Evolutionary conservation across 768 basidiomycete genomes (phyloP).

Genomic region (Pleurotus sapidus): DNA sequence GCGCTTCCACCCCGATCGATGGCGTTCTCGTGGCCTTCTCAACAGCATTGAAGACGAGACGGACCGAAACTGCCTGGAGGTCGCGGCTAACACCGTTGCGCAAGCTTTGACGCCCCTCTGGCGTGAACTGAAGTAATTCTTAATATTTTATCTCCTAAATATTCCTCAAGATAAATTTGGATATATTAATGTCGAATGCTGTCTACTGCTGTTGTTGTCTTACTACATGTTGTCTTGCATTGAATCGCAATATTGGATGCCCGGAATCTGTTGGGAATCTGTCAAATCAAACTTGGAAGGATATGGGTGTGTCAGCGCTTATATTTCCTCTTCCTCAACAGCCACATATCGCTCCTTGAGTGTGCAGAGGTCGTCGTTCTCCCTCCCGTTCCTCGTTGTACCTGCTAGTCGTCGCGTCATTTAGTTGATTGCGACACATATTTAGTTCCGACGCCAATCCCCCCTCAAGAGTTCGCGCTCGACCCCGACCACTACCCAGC

Average conservation of each 20-base stretch:
- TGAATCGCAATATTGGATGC: not conserved
- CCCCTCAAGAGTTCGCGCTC: not conserved
- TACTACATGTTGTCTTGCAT: not conserved
- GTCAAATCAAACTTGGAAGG: too few species aligned
- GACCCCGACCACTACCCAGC: not conserved
- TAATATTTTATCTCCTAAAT: not conserved
- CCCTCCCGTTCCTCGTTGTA: too few species aligned
- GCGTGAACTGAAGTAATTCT: slow-evolving; percentile 31
- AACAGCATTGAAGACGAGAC: slow-evolving; percentile 54
- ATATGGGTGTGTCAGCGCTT: not conserved
- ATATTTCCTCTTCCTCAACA: not conserved
- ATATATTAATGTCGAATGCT: too few species aligned
- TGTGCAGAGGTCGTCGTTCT: too few species aligned
- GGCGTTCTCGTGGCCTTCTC: slow-evolving; percentile 66
- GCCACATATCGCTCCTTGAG: too few species aligned
- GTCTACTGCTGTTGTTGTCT: not conserved
- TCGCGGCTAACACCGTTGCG: slow-evolving; percentile 64
- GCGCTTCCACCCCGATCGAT: slow-evolving; percentile 79
- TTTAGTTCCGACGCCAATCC: not conserved
- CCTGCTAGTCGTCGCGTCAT: not conserved
- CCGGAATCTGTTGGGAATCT: too few species aligned
- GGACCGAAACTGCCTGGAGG: slow-evolving; percentile 58
- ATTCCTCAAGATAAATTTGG: too few species aligned
- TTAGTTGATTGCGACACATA: not conserved
- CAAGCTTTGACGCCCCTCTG: slow-evolving; percentile 74